phyloP scores from a whole-genome alignment of 768 basidiomycete species.

The Serendipita sp. region DNA sequence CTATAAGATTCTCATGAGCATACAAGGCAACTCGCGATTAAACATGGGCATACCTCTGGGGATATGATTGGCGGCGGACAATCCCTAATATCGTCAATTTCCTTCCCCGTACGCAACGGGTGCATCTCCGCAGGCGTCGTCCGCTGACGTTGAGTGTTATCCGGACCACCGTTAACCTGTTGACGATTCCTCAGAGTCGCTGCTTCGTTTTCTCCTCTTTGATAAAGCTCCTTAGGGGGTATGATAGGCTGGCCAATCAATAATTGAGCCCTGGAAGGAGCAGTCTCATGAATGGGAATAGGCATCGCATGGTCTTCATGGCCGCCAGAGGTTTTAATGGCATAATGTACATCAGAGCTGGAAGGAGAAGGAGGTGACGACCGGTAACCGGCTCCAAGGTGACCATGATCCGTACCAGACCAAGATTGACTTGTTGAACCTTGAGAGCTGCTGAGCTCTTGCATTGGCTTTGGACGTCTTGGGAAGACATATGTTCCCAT shows the following conservation, averaged over 20 bases:
- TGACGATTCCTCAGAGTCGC: background rate
- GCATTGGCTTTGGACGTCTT: background rate
- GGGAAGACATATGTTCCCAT: background rate
- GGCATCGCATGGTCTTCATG: background rate
- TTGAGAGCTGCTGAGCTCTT: background rate
- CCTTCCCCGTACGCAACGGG: too few species aligned
- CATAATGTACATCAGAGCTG: background rate
- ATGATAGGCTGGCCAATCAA: background rate
- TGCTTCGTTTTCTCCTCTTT: background rate
- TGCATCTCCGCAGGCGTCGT: too few species aligned
- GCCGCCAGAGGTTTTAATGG: background rate
- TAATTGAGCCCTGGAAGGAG: background rate
- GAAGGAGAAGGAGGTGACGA: constrained; percentile 5
- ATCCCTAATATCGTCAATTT: background rate
- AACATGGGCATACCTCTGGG: background rate
- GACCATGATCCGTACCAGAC: constrained; percentile 4
- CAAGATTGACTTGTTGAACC: background rate
- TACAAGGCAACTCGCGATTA: background rate
- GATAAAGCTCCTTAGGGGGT: background rate
- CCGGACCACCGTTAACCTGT: too few species aligned
- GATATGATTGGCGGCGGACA: background rate
- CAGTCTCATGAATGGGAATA: background rate
- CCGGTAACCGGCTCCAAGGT: background rate
- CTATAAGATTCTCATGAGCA: background rate
- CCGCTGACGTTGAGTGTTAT: too few species aligned